A percentile compares a stretch with the other conserved stretches of the same genome.
phyloP scores from a whole-genome alignment of 2,329 filamentous ascomycete genomes.

The Diplodia intermedia region DNA sequence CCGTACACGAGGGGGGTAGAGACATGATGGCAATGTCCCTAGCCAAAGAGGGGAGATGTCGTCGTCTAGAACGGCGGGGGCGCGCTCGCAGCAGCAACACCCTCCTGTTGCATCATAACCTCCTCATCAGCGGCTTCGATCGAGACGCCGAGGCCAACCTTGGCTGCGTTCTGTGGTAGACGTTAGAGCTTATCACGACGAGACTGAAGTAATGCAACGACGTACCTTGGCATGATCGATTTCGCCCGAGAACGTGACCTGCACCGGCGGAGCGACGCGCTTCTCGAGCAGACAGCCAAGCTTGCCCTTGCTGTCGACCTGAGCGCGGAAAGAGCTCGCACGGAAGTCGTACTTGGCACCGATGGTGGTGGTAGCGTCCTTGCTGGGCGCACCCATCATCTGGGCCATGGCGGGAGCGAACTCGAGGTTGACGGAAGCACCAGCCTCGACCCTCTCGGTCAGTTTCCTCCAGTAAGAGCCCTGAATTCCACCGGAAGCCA shows the following conservation, averaged over 20 bases:
- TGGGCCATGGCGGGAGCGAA: constrained; percentile 69
- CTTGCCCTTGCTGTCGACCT: constrained; percentile 94
- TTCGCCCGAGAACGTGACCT: constrained; percentile 93
- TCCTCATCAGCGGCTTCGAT: constrained; percentile 52
- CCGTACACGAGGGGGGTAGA: constrained; percentile 20
- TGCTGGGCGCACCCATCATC: constrained; percentile 78
- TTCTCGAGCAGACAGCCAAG: constrained; percentile 93
- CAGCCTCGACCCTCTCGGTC: constrained; percentile 94
- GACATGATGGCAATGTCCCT: not conserved
- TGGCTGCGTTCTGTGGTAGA: constrained; percentile 78
- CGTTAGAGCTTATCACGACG: not conserved
- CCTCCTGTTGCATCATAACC: constrained; percentile 51
- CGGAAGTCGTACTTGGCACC: constrained; percentile 99
- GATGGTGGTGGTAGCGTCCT: constrained; percentile 88
- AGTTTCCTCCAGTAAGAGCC: constrained; percentile 93
- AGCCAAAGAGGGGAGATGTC: not conserved
- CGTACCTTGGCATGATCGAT: constrained; percentile 95
- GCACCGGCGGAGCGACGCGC: constrained; percentile 89
- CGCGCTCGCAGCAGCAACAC: constrained; percentile 40
- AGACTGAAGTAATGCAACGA: constrained; percentile 35
- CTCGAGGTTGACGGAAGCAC: constrained; percentile 91
- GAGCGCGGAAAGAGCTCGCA: constrained; percentile 91
- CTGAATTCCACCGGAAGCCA: constrained; percentile 85
- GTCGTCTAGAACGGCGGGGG: constrained; percentile 51
- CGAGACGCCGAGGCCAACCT: constrained; percentile 92